phyloP scores from a whole-genome alignment of 352 stramenopile genomes.

The Elongisporangium prolatum region DNA sequence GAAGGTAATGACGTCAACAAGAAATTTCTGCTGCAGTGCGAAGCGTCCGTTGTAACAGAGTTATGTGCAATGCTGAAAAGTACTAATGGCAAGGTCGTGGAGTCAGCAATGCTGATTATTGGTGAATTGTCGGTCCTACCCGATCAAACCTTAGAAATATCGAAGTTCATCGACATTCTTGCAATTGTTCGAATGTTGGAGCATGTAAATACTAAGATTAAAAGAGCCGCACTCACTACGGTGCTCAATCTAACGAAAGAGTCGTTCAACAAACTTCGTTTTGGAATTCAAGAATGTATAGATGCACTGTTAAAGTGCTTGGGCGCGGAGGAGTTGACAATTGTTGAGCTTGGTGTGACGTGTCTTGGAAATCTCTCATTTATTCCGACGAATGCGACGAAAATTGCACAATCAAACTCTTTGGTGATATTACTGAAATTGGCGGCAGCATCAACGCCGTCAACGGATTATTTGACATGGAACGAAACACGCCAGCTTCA shows the following conservation, averaged over 20 bases:
- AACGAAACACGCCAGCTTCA: slow-evolving; percentile 23
- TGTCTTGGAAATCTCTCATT: slow-evolving; percentile 73
- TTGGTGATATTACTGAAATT: slow-evolving; percentile 46
- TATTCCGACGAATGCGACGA: slow-evolving; percentile 28
- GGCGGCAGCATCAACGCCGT: slow-evolving; percentile 27
- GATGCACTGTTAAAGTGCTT: slow-evolving; percentile 44
- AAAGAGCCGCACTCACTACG: slow-evolving; percentile 44
- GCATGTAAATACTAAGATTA: slow-evolving; percentile 55
- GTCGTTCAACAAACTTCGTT: slow-evolving; percentile 77
- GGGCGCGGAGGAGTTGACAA: slow-evolving; percentile 49
- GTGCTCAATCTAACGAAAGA: slow-evolving; percentile 64
- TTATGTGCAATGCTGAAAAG: slow-evolving; percentile 58
- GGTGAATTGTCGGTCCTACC: slow-evolving; percentile 56
- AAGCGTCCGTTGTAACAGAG: slow-evolving; percentile 41
- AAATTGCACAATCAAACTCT: slow-evolving; percentile 37
- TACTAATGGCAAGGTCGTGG: slow-evolving; percentile 59
- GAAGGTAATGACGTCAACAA: slow-evolving; percentile 73
- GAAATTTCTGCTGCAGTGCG: slow-evolving; percentile 56
- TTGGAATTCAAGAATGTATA: slow-evolving; percentile 52
- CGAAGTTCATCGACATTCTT: slow-evolving; percentile 59
- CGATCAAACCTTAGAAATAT: slow-evolving; percentile 66
- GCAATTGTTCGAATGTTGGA: slow-evolving; percentile 56
- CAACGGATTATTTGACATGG: slow-evolving; percentile 54
- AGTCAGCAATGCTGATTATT: slow-evolving; percentile 66
- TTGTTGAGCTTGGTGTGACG: slow-evolving; percentile 57